Conservation (phyloP, 1,284 basidiomycete genomes). For the Pyrrhoderma lamaoense region DNA sequence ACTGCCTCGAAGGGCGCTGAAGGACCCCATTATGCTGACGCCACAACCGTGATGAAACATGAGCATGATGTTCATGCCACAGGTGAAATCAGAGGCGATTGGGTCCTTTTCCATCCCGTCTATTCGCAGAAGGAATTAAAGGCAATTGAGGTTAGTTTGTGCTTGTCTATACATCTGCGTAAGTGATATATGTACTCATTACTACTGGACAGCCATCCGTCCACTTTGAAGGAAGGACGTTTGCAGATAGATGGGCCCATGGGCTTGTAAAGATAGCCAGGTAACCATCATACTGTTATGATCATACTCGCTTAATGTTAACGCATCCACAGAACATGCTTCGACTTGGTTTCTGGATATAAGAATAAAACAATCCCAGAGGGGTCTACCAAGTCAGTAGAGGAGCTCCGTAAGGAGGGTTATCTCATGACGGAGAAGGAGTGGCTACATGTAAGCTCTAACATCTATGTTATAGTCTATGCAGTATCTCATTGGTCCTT, state of each 20-base stretch:
- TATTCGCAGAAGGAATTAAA: conserved; percentile 74
- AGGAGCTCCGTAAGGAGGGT: conserved; percentile 65
- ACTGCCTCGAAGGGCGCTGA: conserved; percentile 12
- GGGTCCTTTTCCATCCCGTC: conserved; percentile 80
- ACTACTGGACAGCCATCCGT: conserved; percentile 46
- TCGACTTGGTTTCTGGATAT: conserved; percentile 78
- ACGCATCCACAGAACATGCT: conserved; percentile 41
- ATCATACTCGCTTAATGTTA: background rate
- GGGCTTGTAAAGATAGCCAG: conserved; percentile 54
- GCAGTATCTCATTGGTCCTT: too few species aligned
- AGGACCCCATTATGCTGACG: conserved; percentile 16
- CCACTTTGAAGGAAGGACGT: conserved; percentile 55
- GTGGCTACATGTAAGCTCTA: conserved; percentile 62
- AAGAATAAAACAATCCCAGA: conserved; percentile 63
- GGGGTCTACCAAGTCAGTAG: conserved; percentile 52
- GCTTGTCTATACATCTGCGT: conserved; percentile 28
- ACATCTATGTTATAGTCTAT: too few species aligned
- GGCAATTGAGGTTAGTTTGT: conserved; percentile 50
- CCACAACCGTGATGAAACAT: conserved; percentile 3
- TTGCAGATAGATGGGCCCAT: conserved; percentile 68
- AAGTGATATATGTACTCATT: background rate
- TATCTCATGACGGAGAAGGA: conserved; percentile 65
- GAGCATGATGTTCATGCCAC: background rate
- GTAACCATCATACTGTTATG: conserved; percentile 23
- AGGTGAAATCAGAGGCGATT: conserved; percentile 52